Conservation (phyloP, 352 stramenopile genomes). For the Globisporangium splendens region DNA sequence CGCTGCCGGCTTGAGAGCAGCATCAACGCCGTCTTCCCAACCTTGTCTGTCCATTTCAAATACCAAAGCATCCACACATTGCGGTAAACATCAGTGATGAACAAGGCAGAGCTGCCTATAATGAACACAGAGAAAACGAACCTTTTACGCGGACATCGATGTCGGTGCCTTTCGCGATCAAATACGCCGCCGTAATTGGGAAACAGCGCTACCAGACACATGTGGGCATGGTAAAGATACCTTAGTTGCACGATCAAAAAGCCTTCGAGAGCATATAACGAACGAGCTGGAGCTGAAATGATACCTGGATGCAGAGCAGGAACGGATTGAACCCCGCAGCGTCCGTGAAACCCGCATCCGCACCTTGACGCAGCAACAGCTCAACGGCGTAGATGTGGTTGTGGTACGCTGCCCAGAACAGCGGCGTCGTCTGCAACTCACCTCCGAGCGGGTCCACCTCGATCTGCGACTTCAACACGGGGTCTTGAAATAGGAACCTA, state of each 20-base stretch:
- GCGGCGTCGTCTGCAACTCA: constrained; percentile 56
- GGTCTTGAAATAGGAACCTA: constrained; percentile 52
- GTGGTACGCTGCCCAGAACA: constrained; percentile 71
- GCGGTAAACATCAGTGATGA: neutral
- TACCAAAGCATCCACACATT: neutral
- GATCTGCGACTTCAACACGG: constrained; percentile 25
- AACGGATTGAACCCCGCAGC: constrained; percentile 54
- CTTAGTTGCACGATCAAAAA: too few relatives aligned
- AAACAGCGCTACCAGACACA: constrained; percentile 41
- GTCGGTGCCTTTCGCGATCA: constrained; percentile 70
- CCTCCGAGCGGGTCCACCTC: constrained; percentile 52
- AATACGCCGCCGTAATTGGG: constrained; percentile 70
- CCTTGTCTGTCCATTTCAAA: constrained; percentile 15
- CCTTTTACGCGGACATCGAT: constrained; percentile 55
- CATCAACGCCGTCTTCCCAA: constrained; percentile 63
- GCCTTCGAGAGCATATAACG: neutral
- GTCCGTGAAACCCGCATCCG: constrained; percentile 51
- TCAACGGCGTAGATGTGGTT: constrained; percentile 84
- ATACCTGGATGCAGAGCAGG: constrained; percentile 59
- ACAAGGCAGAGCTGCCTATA: neutral
- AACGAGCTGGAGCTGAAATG: neutral
- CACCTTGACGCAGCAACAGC: constrained; percentile 57
- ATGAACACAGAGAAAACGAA: constrained; percentile 9
- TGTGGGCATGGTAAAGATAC: too few relatives aligned
- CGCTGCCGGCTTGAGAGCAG: constrained; percentile 61